These are phyloP conservation scores for Lactifluus hygrophoroides DNA, from an alignment of 768 basidiomycete genomes.

Conservation along the genomic window DNA sequence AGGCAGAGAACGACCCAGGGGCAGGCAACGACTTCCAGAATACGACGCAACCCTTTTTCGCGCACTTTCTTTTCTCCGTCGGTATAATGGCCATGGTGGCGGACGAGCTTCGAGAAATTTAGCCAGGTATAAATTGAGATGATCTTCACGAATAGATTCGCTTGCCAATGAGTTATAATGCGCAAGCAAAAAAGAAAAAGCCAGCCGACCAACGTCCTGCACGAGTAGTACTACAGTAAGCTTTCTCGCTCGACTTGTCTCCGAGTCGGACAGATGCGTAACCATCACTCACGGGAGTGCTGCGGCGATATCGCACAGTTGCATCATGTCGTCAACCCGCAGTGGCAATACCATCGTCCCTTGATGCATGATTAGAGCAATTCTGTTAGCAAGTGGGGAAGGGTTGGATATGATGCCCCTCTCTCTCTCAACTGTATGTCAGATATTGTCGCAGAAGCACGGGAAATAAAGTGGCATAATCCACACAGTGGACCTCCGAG, in stretches of 20 bases:
- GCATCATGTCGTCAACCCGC: background rate
- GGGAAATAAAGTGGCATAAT: no score
- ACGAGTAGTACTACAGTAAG: background rate
- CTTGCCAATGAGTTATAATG: background rate
- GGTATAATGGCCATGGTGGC: background rate
- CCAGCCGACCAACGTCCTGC: background rate
- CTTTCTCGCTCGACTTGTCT: background rate
- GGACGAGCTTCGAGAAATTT: slow-evolving; percentile 22
- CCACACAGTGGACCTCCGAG: no score
- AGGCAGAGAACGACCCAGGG: slow-evolving; percentile 33
- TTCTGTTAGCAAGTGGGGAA: no score
- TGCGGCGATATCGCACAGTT: slow-evolving; percentile 3
- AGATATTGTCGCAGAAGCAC: no score
- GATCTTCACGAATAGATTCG: slow-evolving; percentile 17
- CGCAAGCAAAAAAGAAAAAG: background rate
- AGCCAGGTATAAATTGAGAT: slow-evolving; percentile 36
- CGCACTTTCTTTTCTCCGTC: background rate
- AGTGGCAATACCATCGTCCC: background rate
- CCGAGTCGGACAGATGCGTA: background rate
- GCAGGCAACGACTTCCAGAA: slow-evolving; percentile 20
- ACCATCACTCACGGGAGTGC: slow-evolving; percentile 4
- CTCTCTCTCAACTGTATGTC: no score
- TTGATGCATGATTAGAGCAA: no score
- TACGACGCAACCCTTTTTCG: background rate
- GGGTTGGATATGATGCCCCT: no score